Percentiles rank a stretch among this genome's conserved stretches.
phyloP scores from a whole-genome alignment of 768 basidiomycete genomes.

The Rossbeevera mucosa region DNA sequence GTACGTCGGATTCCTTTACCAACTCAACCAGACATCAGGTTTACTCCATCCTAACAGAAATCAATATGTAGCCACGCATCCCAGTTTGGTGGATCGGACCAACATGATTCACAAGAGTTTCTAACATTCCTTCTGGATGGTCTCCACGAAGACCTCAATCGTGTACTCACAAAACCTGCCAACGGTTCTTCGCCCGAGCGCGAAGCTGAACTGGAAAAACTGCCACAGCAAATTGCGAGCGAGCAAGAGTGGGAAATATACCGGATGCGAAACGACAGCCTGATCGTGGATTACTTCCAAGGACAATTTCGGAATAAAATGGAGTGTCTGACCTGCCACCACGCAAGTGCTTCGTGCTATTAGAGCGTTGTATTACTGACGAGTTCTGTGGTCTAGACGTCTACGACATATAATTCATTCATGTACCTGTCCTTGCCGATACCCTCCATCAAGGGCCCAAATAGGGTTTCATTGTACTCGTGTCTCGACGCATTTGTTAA shows the following conservation, averaged over 20 bases:
- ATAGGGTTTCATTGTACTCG: conserved; percentile 64
- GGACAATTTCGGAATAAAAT: conserved; percentile 91
- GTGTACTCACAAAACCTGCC: conserved; percentile 67
- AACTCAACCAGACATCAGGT: background rate
- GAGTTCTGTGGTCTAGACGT: conserved; percentile 55
- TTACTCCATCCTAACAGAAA: conserved; percentile 40
- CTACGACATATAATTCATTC: conserved; percentile 95
- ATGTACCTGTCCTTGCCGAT: conserved; percentile 93
- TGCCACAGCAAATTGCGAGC: conserved; percentile 84
- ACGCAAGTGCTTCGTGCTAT: conserved; percentile 41
- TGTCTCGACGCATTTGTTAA: conserved; percentile 90
- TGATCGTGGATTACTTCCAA: conserved; percentile 97
- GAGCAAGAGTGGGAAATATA: conserved; percentile 93
- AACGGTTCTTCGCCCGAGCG: conserved; percentile 66
- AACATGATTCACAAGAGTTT: conserved; percentile 98
- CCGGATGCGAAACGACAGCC: conserved; percentile 82
- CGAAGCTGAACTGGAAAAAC: conserved; percentile 82
- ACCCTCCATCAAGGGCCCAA: conserved; percentile 54
- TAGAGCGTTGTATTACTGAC: conserved; percentile 11
- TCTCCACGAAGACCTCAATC: conserved; percentile 84
- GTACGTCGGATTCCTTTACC: conserved; percentile 45
- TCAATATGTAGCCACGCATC: conserved; percentile 54
- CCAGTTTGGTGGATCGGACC: conserved; percentile 81
- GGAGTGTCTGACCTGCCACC: conserved; percentile 85
- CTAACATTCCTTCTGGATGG: conserved; percentile 90